Conservation (phyloP, 2,329 filamentous ascomycete species). For the Clarireedia paspali region DNA sequence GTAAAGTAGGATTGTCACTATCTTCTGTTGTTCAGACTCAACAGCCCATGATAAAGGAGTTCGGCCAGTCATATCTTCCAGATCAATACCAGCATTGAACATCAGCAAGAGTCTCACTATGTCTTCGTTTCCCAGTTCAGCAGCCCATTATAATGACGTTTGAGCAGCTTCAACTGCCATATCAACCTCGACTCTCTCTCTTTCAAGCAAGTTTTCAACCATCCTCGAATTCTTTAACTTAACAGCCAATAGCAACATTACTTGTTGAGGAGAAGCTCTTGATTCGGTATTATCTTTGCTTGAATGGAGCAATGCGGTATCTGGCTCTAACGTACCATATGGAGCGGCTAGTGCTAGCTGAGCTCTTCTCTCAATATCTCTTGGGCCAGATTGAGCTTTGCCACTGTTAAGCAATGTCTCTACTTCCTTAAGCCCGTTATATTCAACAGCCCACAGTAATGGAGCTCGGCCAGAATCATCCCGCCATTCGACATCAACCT, state of each 20-base stretch:
- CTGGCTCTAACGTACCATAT: no score
- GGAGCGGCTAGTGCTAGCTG: no score
- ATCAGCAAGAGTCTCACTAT: conserved; percentile 14
- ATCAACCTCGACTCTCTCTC: conserved; percentile 7
- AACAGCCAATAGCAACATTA: no score
- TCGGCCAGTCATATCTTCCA: no score
- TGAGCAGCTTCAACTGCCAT: conserved; percentile 5
- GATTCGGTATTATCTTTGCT: no score
- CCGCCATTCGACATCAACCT: background rate
- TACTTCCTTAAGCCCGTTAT: conserved; percentile 4
- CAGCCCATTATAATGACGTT: conserved; percentile 1
- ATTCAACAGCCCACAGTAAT: conserved; percentile 4
- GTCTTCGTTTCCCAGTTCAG: background rate
- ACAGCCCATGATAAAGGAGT: background rate
- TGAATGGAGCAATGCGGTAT: no score
- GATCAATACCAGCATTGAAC: background rate
- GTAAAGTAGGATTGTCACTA: background rate
- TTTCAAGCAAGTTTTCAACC: background rate
- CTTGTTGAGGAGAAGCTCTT: no score
- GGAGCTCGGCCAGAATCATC: background rate
- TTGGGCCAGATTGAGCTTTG: conserved; percentile 5
- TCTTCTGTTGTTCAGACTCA: background rate
- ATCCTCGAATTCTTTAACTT: no score
- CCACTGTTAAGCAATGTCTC: background rate
- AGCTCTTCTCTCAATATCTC: background rate